Conservation (phyloP, 768 basidiomycete genomes). For the Trametes coccinea region DNA sequence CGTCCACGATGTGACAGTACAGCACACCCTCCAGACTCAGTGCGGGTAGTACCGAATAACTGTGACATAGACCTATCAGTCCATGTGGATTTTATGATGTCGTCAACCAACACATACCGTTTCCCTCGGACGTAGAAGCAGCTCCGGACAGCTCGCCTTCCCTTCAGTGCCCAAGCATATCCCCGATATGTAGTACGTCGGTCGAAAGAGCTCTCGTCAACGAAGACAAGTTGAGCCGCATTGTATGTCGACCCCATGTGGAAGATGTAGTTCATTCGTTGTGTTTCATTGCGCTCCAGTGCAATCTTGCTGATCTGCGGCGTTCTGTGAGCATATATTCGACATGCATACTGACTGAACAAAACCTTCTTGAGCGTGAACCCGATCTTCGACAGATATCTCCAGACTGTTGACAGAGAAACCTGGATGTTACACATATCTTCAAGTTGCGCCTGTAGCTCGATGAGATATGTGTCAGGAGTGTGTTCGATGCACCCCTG, state of each 20-base stretch:
- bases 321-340: not conserved
- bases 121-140: slow-evolving; percentile 26
- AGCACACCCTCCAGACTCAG: slow-evolving; percentile 30
- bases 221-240: slow-evolving; percentile 28
- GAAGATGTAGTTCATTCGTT: not conserved
- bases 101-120: slow-evolving; percentile 11
- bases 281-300: not conserved
- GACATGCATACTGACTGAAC: too few species aligned
- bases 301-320: not conserved
- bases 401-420: too few species aligned
- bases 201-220: slow-evolving; percentile 31
- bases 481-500: too few species aligned
- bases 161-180: slow-evolving; percentile 27
- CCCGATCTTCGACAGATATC: too few species aligned
- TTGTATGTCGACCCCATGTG: not conserved
- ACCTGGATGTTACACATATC: too few species aligned
- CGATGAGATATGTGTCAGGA: too few species aligned
- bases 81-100: not conserved
- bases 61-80: not conserved
- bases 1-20: slow-evolving; percentile 22
- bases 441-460: too few species aligned
- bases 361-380: too few species aligned
- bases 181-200: slow-evolving; percentile 25
- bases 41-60: slow-evolving; percentile 33
- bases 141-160: slow-evolving; percentile 21